These are phyloP conservation scores for Stagonosporopsis tanaceti DNA, from an alignment of 2,329 filamentous ascomycete genomes.

Conservation along the genomic window DNA sequence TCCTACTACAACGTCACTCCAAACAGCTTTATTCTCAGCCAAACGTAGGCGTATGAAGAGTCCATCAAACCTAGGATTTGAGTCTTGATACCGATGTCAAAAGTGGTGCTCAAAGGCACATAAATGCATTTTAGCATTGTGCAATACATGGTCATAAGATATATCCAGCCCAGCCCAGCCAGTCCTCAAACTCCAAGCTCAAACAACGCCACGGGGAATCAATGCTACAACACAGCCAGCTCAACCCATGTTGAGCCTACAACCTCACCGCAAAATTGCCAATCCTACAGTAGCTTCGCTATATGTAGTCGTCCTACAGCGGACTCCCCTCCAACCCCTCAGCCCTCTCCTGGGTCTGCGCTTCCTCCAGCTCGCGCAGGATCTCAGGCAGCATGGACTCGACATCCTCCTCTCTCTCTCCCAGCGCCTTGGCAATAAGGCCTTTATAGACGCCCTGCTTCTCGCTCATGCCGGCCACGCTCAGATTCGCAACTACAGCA, in stretches of 20 bases:
- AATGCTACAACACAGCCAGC: neutral
- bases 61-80: neutral
- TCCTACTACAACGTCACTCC: conserved; percentile 2
- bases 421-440: conserved; percentile 73
- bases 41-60: neutral
- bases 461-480: conserved; percentile 74
- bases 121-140: conserved; percentile 12
- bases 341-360: conserved; percentile 51
- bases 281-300: neutral
- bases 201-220: conserved; percentile 3
- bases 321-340: conserved; percentile 48
- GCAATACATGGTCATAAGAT: conserved; percentile 10
- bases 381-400: conserved; percentile 67
- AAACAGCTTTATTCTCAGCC: neutral
- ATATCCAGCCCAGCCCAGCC: neutral
- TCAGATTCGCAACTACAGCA: conserved; percentile 74
- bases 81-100: neutral
- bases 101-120: conserved; percentile 6
- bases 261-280: neutral
- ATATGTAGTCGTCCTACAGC: conserved; percentile 15
- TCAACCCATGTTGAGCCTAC: neutral
- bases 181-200: neutral
- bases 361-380: conserved; percentile 58
- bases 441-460: conserved; percentile 77
- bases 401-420: conserved; percentile 72